A percentile compares a stretch with the other conserved stretches of the same genome.
phyloP scores from a whole-genome alignment of 2,329 filamentous ascomycete genomes.

The Colletotrichum scovillei region DNA sequence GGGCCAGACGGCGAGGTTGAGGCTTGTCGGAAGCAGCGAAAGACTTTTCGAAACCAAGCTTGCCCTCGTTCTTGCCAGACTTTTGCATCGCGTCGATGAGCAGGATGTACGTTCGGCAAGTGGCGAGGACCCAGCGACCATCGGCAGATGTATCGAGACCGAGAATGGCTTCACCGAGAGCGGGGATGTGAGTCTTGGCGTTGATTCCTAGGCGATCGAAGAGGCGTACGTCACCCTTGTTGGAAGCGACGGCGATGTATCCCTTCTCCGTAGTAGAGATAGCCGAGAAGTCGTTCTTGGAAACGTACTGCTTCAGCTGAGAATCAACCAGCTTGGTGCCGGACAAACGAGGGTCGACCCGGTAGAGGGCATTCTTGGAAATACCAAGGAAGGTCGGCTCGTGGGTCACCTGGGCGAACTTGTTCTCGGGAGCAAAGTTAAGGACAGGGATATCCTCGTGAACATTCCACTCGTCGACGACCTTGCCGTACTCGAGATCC shows the following conservation, averaged over 20 bases:
- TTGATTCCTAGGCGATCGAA: conserved; percentile 97
- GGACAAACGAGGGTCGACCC: conserved; percentile 88
- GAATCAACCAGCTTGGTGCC: conserved; percentile 94
- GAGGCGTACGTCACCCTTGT: conserved; percentile 96
- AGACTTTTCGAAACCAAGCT: conserved; percentile 95
- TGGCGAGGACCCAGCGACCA: conserved; percentile 94
- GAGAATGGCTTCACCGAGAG: conserved; percentile 93
- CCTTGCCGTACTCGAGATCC: conserved; percentile 97
- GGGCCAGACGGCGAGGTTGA: conserved; percentile 87
- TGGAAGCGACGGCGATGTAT: conserved; percentile 95
- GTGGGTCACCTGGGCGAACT: conserved; percentile 96
- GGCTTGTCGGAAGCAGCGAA: conserved; percentile 95
- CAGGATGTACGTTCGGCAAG: conserved; percentile 92
- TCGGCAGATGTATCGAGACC: conserved; percentile 96
- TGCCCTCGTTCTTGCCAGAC: conserved; percentile 94
- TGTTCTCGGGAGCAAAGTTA: conserved; percentile 94
- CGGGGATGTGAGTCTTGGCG: conserved; percentile 96
- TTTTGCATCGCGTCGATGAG: conserved; percentile 93
- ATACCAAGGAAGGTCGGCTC: conserved; percentile 96
- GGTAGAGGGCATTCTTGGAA: conserved; percentile 91
- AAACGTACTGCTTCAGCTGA: conserved; percentile 93
- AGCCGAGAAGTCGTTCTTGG: conserved; percentile 97
- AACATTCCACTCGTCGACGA: conserved; percentile 98
- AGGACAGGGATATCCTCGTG: conserved; percentile 95
- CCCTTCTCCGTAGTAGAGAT: conserved; percentile 96